phyloP scores from a whole-genome alignment of 1,284 basidiomycete genomes.

The Caloboletus firmus region DNA sequence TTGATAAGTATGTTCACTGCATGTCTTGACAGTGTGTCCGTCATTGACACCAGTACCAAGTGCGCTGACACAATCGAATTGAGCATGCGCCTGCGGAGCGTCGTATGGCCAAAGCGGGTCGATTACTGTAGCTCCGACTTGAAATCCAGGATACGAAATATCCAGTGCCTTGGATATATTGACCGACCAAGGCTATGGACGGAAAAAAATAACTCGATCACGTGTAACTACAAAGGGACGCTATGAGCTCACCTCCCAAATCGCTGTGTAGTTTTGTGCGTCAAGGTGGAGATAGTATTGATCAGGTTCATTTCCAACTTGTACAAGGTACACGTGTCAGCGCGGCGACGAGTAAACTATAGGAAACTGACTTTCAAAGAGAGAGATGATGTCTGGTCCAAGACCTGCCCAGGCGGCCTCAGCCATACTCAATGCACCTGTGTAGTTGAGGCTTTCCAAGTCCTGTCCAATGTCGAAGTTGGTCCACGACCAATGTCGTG shows the following conservation, averaged over 20 bases:
- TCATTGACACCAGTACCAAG: constrained; percentile 45
- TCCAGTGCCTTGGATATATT: constrained; percentile 44
- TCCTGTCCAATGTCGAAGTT: constrained; percentile 32
- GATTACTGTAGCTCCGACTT: constrained; percentile 47
- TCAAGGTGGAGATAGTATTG: constrained; percentile 43
- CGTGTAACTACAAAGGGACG: not conserved
- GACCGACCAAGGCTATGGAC: constrained; percentile 43
- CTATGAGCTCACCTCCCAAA: constrained; percentile 41
- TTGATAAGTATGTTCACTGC: constrained; percentile 53
- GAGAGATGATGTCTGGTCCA: constrained; percentile 37
- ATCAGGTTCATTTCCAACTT: constrained; percentile 56
- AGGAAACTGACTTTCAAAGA: constrained; percentile 46
- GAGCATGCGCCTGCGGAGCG: constrained; percentile 41
- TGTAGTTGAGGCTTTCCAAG: constrained; percentile 42
- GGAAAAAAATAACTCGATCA: not conserved
- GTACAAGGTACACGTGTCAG: constrained; percentile 2
- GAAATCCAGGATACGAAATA: constrained; percentile 41
- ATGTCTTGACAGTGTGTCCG: constrained; percentile 41
- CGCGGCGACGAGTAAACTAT: not conserved
- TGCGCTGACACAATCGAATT: constrained; percentile 48
- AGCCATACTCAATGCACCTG: constrained; percentile 45
- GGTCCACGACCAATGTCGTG: not conserved
- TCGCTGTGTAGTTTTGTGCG: constrained; percentile 42
- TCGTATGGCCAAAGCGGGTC: constrained; percentile 54
- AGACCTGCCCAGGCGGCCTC: constrained; percentile 42